Conservation (phyloP, 768 basidiomycete genomes). For the Termitomyces eurrhizus region DNA sequence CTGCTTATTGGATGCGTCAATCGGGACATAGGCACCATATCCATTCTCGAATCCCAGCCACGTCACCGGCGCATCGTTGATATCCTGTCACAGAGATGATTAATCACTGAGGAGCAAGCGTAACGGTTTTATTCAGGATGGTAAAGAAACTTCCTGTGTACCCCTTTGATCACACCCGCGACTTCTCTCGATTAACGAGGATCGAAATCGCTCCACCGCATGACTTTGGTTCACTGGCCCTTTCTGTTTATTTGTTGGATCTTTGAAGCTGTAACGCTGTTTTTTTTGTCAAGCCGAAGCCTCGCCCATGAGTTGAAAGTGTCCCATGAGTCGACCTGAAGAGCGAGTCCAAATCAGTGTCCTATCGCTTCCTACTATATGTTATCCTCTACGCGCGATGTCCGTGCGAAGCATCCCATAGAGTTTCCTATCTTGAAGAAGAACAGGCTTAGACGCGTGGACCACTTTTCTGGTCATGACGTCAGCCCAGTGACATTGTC, state of each 20-base stretch:
- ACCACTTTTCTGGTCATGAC: not conserved
- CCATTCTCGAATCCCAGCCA: not conserved
- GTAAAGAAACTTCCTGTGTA: no score
- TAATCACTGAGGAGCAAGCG: not conserved
- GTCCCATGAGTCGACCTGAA: not conserved
- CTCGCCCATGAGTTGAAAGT: not conserved
- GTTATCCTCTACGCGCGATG: no score
- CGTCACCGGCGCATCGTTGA: not conserved
- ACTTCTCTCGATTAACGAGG: not conserved
- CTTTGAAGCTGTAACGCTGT: not conserved
- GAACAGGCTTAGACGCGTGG: not conserved
- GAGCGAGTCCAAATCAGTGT: no score
- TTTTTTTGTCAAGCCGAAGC: not conserved
- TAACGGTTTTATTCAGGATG: not conserved
- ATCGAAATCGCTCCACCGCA: not conserved
- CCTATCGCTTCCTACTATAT: not conserved
- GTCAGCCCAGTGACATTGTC: not conserved
- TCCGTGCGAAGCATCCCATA: not conserved
- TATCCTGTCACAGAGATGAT: not conserved
- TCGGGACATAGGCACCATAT: no score
- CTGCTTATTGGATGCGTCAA: no score
- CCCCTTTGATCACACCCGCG: not conserved
- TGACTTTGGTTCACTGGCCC: not conserved
- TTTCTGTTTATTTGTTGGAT: not conserved
- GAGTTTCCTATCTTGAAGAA: not conserved